These are phyloP conservation scores for Aspergillus sp. DNA, from an alignment of 2,329 filamentous ascomycete species.

Conservation along the genomic window DNA sequence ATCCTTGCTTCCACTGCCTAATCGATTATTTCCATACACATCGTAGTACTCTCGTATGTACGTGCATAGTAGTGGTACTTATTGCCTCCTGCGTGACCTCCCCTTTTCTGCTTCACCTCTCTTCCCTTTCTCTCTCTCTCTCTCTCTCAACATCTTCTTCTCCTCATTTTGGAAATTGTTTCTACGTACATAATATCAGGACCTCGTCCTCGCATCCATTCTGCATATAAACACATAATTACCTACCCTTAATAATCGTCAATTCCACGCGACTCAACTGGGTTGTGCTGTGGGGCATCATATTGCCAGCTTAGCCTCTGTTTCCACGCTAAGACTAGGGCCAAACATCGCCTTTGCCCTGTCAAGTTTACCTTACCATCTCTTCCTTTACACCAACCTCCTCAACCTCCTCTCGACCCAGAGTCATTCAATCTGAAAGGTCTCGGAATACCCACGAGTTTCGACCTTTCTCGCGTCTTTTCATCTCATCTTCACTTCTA, in stretches of 20 bases:
- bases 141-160: constrained; percentile 1
- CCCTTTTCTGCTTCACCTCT: constrained; percentile 13
- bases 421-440: neutral
- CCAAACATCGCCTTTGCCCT: constrained; percentile 38
- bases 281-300: constrained; percentile 33
- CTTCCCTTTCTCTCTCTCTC: constrained; percentile 10
- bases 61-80: too few relatives aligned
- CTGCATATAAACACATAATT: neutral
- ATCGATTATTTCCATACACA: too few relatives aligned
- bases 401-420: constrained; percentile 21
- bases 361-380: constrained; percentile 26
- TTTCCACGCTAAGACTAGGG: constrained; percentile 38
- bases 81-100: constrained; percentile 7
- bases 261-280: constrained; percentile 23
- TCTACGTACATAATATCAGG: constrained; percentile 6
- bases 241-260: constrained; percentile 7
- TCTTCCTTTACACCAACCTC: constrained; percentile 7
- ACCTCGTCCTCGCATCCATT: constrained; percentile 5
- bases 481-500: constrained; percentile 4
- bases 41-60: too few relatives aligned
- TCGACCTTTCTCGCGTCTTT: constrained; percentile 10
- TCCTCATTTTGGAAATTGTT: constrained; percentile 5
- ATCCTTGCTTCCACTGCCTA: constrained; percentile 1
- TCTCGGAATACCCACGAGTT: constrained; percentile 5
- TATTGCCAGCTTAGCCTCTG: constrained; percentile 20